These are phyloP conservation scores for Plenodomus biglobosus DNA, from an alignment of 2,329 filamentous ascomycete species.

Conservation along the genomic window DNA sequence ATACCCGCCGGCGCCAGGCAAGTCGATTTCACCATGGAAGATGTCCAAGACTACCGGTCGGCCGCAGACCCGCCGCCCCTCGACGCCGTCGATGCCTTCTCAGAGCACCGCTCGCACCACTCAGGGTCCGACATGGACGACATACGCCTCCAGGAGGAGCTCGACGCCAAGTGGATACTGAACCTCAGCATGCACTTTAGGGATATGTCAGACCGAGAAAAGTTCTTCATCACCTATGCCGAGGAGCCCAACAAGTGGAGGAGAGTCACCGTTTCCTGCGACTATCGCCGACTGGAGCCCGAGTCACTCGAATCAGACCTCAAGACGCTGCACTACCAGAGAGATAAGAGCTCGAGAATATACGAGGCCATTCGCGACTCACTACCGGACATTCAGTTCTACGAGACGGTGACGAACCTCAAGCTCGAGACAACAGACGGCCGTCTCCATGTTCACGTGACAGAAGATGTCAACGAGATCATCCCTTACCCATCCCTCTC, in stretches of 20 bases:
- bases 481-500: slow-evolving; percentile 78
- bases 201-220: slow-evolving; percentile 88
- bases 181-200: slow-evolving; percentile 98
- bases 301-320: slow-evolving; percentile 87
- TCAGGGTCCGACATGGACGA: slow-evolving; percentile 53
- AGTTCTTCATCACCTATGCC: slow-evolving; percentile 96
- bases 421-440: slow-evolving; percentile 88
- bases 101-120: slow-evolving; percentile 35
- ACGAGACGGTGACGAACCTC: slow-evolving; percentile 91
- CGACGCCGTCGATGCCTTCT: slow-evolving; percentile 31
- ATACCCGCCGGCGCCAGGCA: slow-evolving; percentile 40
- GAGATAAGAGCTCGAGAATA: slow-evolving; percentile 89
- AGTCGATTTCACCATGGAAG: slow-evolving; percentile 35
- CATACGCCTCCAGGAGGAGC: slow-evolving; percentile 71
- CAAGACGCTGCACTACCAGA: slow-evolving; percentile 74
- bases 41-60: slow-evolving; percentile 27
- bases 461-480: slow-evolving; percentile 95
- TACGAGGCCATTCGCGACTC: slow-evolving; percentile 95
- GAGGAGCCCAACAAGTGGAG: slow-evolving; percentile 78
- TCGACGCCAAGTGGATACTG: slow-evolving; percentile 89
- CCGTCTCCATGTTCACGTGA: slow-evolving; percentile 90
- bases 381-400: slow-evolving; percentile 91
- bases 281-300: slow-evolving; percentile 78
- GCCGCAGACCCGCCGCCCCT: slow-evolving; percentile 28
- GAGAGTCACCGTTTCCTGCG: slow-evolving; percentile 87